Evolutionary conservation across 2,329 filamentous ascomycete genomes (phyloP), one percentile per base, ranked within the genome.

Genomic region (Dactylonectria macrodidyma): DNA sequence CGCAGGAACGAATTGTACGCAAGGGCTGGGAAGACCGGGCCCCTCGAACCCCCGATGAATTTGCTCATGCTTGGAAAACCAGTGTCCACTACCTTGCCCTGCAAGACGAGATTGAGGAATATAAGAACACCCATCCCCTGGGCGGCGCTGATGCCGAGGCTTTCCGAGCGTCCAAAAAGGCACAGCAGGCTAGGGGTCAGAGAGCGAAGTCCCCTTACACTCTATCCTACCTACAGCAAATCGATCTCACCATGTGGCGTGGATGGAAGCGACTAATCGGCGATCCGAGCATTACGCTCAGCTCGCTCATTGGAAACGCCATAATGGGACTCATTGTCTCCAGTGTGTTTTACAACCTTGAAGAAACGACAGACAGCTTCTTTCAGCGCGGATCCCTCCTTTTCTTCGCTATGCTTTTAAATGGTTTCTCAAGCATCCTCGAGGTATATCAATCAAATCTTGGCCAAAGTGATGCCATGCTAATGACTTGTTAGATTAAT

Each of bases 321-420:
- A 73, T 86, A 71, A 82, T 87, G 78, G 83, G 83, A 16, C 76
- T 89, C 8, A 86, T 89, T 65, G 81, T 88, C 59, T 85, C 85
- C 41, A 85, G 82, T 26, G 81, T 89, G 46, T 89, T 86, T 73
- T 89, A 80, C 69, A 83, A 84, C 14, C 78, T 84, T 0, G 79
- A 82, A 0, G 67, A 81, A n/a, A 81, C 80, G 14, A 84, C 85
- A 0, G 76, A 74, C 2, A 83, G 81, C 8, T 87, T 88, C 67
- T 84, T 82, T 56, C 78, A 83, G 5, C 82, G 83, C 38, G 85
- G 84, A 5, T 81, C 83, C 3, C 77, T 86, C 14, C 70, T 88
- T 0, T 89, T 89, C 75, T 81, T 88, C 62, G 84, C 84, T 11
- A 78, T 87, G 46, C 71, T 89, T 11, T 81, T 87, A 55, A 88